Evolutionary conservation across 2,329 filamentous ascomycete species (phyloP), one percentile per base, ranked within the genome.

Genomic region (Exophiala oligosperma): DNA sequence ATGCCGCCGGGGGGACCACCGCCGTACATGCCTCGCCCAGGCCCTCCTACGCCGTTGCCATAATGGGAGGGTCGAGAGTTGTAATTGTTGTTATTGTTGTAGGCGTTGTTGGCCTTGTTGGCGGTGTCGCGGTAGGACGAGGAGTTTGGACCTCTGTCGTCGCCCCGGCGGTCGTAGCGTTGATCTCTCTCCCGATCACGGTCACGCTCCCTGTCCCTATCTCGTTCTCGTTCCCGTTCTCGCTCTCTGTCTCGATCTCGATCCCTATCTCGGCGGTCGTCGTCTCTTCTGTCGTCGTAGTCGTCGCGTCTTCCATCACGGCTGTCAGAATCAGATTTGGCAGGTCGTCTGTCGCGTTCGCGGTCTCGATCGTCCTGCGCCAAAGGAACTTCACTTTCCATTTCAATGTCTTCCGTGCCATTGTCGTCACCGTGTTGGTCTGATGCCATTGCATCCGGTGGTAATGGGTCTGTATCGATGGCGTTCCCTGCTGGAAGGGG

Each of bases 271-370:
- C 52, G 56, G 32, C 53, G 58, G 24, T 56, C 47, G 8, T 64
- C 68, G 43, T 60, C 57, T 55, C 61, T 57, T 48, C 55, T 58
- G 14, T 46, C 41, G 26, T 49, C 53, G 23, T 44, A 40, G 46
- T 57, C 26, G n/a, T 58, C 46, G 23, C 72, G 73, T 21, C 67
- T 71, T 37, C 73, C 75, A 63, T 77, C 72, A 57, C 75, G 73
- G 9, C 72, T 51, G 24, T 70, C 62, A 14, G 71, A 66, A 17
- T 73, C 72, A 23, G 71, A 68, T 24, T 70, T 68, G 49, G 60
- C 51, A 32, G 51, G 53, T 24, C 51, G 51, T 44, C 44, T 32
- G 32, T 61, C 58, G 32, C 32, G 32, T 9, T 35, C 32, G 2
- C 44, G 41, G 23, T 61, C 58, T 41, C 26, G 49, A 32, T 59